A percentile compares a stretch with the other conserved stretches of the same genome.
These are phyloP conservation scores for Pelargonium myrrhifolium DNA, from an alignment of 441 rosid species.

Conservation along the genomic window DNA sequence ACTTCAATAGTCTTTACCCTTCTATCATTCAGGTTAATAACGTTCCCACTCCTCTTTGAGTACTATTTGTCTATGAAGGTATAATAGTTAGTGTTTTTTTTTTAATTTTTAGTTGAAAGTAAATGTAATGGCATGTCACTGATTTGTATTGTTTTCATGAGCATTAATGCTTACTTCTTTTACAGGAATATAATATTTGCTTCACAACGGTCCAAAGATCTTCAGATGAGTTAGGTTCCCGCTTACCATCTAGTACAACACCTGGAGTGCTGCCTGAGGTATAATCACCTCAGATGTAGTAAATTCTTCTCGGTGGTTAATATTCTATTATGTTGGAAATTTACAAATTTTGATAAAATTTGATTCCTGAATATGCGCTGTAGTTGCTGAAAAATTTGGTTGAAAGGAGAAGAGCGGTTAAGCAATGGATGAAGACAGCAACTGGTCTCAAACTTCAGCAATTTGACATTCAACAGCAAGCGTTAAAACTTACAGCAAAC, in stretches of 20 bases:
- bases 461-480: slow-evolving; percentile 93
- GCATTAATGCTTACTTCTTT: slow-evolving; percentile 18
- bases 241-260: slow-evolving; percentile 58
- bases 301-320: neutral
- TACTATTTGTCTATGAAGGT: neutral
- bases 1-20: slow-evolving; percentile 97
- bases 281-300: slow-evolving; percentile 11
- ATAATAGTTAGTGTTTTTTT: slow-evolving; percentile 3
- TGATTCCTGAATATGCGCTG: slow-evolving; percentile 13
- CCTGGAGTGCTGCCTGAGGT: slow-evolving; percentile 93
- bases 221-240: slow-evolving; percentile 60
- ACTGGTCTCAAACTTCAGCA: slow-evolving; percentile 76
- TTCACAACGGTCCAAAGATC: slow-evolving; percentile 87
- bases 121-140: slow-evolving; percentile 9
- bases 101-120: neutral
- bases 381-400: slow-evolving; percentile 89
- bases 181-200: slow-evolving; percentile 93
- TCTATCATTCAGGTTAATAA: slow-evolving; percentile 88
- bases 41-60: slow-evolving; percentile 14
- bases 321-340: neutral
- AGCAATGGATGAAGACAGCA: slow-evolving; percentile 69
- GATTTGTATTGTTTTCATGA: slow-evolving; percentile 9
- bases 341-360: slow-evolving; percentile 6
- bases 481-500: slow-evolving; percentile 91
- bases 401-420: slow-evolving; percentile 74